Base-by-base conservation (phyloP, 202 grass and related monocot genomes). In the Cymbopogon flexuosus region DNA sequence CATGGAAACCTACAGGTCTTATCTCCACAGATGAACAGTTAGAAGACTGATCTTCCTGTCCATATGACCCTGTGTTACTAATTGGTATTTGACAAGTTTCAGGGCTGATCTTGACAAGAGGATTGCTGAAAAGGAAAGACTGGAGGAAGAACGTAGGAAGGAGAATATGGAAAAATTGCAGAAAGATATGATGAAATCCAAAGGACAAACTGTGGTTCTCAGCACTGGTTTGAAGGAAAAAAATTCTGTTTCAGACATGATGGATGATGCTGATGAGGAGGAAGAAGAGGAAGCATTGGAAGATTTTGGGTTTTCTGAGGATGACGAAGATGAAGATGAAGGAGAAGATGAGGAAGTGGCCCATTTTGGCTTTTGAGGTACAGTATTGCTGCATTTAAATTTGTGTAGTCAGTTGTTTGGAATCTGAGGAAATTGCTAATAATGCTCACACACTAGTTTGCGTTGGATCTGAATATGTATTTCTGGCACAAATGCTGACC, bases 81-180 rank as follows among this genome's bases (percentile, higher is more conserved):
- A 74, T 51, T 70, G 42, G 66, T 6, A 19, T 78, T 77, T 72
- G 37, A 39, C 83, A 69, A 24, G 43, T 80, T 80, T 58, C 63
- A 97, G 95, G 88, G 90, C 86, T 94, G 95, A 97, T 74, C 84
- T 97, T 75, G 95, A 97, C 75, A 97, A 91, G 81, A 92, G 92
- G 84, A 90, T 89, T 79, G 89, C 90, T 76, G 95, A 94, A 66
- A 97, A 94, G 65, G 92, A 93, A 65, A 85, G 88, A 76, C 56
- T 94, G 59, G 92, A 97, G 59, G 76, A 75, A 62, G 92, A 97
- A 47, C 86, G 82, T 18, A 90, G 86, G 77, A 93, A 84, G 56
- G 88, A 87, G 67, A 93, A 94, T 79, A 88, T 97, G 84, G 94
- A 87, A 75, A 97, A 46, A 62, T 79, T 97, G 79, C 80, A 68